Base-by-base conservation (phyloP, 2,329 filamentous ascomycete species). In the Aspergillus glaucus region DNA sequence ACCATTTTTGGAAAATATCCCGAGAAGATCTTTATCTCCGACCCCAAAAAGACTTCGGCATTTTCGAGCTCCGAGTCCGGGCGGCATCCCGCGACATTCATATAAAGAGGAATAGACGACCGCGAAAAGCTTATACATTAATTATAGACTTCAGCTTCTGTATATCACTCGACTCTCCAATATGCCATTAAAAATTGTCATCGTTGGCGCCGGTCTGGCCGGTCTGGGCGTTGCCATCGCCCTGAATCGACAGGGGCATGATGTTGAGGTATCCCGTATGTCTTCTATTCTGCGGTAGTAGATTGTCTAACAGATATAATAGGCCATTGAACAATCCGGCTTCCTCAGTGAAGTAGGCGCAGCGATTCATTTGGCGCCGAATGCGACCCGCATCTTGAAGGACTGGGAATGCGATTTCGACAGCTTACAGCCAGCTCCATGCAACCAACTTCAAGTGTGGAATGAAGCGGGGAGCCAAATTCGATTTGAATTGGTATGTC, bases 291-390 rank as follows among this genome's bases (percentile, higher is more conserved):
- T 30, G 7, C 5, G 26, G 2, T 4, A 2, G 26, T 30, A 30
- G 26, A 30, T 30, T 28, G 6, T n/a, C 34, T 36, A 36, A 30
- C 19, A 10, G 21, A 49, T 8, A 19, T 19, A 45, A 15, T 10
- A 52, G 59, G 55, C 55, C 5, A 30, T 56, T 24, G 63, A 66
- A 37, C 54, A 64, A 37, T 67, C 64, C 1, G 41, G 55, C 10
- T 66, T 67, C 47, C 55, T 57, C 10, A 63, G 62, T n/a, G 63
- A 68, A 50, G 57, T 65, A 7, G 64, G 64, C 15, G 65, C 64
- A 8, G 64, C 64, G 3, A 58, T 66, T 6, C 55, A 60, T n/a
- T 56, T 67, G 17, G 53, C 59, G 7, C 65, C 65, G 0, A 68
- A 68, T 46, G 63, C 62, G 3, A 59, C 54, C 14, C 57, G 59